Base-by-base conservation (phyloP, 139 green algal species). In the Astrephomene gubernaculifera region DNA sequence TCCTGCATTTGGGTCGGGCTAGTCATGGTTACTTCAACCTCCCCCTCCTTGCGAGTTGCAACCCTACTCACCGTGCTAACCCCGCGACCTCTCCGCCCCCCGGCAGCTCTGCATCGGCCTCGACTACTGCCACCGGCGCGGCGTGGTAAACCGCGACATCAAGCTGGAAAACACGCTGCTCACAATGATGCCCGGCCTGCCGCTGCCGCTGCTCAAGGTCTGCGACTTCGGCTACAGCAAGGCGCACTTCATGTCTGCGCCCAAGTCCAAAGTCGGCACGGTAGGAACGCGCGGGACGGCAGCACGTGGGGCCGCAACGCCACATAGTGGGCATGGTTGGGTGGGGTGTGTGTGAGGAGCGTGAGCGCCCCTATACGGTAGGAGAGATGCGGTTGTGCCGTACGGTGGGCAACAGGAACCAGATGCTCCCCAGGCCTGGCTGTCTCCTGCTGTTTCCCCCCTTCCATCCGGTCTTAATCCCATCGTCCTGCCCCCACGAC, bases 111-210 rank as follows among this genome's bases (percentile, higher is more conserved):
- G 76, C 78, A 89, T 90, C 33, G 86, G 89, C 10, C 93, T 99
- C 27, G 95, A 98, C 84, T 99, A 98, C 90, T 97, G 98, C 83
- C 97, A 99, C 90, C 79, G 89, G 3, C 96, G 94, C 80, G 95
- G 95, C 10, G 96, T 98, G 54, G 94, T 96, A 43, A 98, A 96
- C 74, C 84, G 95, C 31, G 96, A 98, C 80, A 98, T 98, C 89
- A 98, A 99, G 91, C 93, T 74, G 39, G 97, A 99, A 88, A 99
- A 99, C 90, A 98, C 97, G 36, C 92, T 99, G 73, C 91, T 99
- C 78, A 31, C 90, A 87, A 86, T 85, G 68, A 76, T 89, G 68
- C 83, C 78, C 4, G 90, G 90, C 33, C 79, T 92, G 72, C 90
- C 88, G 53, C 71, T 94, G 70, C 95, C 96, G 24, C 89, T 98